phyloP scores from a whole-genome alignment of 495 filamentous ascomycete species.

The Emericellopsis terricola region DNA sequence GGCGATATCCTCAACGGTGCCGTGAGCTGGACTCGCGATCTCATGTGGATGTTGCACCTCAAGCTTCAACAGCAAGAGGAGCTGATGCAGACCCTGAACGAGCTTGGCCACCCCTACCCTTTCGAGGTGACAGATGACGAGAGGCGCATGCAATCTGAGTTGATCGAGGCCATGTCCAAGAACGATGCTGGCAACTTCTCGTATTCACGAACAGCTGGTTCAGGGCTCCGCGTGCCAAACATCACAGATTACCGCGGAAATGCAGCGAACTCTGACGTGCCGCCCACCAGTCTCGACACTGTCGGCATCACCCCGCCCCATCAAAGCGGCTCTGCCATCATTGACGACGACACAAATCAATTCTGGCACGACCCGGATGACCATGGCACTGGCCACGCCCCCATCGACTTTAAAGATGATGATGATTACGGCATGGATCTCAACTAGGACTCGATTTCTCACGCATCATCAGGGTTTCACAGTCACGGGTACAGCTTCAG shows the following conservation, averaged over 20 bases:
- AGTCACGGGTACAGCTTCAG: too few species aligned
- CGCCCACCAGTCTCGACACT: constrained; percentile 14
- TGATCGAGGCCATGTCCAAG: constrained; percentile 66
- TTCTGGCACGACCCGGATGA: constrained; percentile 57
- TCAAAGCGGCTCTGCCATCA: constrained; percentile 26
- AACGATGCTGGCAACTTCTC: constrained; percentile 52
- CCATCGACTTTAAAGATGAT: constrained; percentile 71
- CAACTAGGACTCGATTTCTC: constrained; percentile 10
- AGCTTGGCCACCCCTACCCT: constrained; percentile 54
- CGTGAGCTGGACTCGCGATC: constrained; percentile 88
- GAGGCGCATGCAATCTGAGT: constrained; percentile 81
- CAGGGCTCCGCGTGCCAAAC: constrained; percentile 74
- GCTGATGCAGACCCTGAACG: constrained; percentile 51
- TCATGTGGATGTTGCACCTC: constrained; percentile 87
- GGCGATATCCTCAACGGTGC: constrained; percentile 95
- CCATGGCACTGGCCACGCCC: constrained; percentile 32
- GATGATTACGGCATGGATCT: constrained; percentile 75
- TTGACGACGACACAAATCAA: constrained; percentile 37
- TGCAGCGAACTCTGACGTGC: constrained; percentile 49
- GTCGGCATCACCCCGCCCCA: constrained; percentile 2
- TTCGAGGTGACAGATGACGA: constrained; percentile 85
- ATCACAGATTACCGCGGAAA: constrained; percentile 87
- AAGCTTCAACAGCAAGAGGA: constrained; percentile 82
- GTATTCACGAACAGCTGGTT: constrained; percentile 72
- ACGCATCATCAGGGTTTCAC: not conserved